Conservation (phyloP, 225 moss, liverwort and hornwort genomes). For the Rhytidiadelphus loreus region DNA sequence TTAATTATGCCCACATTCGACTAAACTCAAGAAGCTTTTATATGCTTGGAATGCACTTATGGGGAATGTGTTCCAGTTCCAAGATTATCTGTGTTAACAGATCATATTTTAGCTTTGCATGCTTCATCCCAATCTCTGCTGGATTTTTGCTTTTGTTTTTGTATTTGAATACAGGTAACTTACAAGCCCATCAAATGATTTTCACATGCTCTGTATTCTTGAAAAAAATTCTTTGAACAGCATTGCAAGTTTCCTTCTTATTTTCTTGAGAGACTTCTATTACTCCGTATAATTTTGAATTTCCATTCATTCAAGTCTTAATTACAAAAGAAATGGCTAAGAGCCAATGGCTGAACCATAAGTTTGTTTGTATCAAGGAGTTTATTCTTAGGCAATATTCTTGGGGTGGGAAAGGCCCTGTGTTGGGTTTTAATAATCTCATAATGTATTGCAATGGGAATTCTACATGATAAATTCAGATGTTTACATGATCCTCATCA, state of each 20-base stretch:
- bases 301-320: not conserved
- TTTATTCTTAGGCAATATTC: not conserved
- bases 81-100: not conserved
- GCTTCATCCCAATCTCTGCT: not conserved
- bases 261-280: not conserved
- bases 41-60: not conserved
- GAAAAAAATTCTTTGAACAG: not conserved
- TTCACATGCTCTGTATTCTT: not conserved
- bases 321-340: not conserved
- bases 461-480: not conserved
- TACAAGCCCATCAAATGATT: not conserved
- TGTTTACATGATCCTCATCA: not conserved
- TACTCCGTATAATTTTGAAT: not conserved
- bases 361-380: not conserved
- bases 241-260: not conserved
- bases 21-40: not conserved
- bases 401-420: too few relatives aligned
- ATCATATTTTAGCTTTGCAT: not conserved
- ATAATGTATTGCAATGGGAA: not conserved
- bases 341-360: accelerated
- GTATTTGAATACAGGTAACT: not conserved
- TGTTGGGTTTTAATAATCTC: not conserved
- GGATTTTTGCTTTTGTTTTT: not conserved
- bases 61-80: not conserved
- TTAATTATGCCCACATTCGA: not conserved